Evolutionary conservation across 2,329 filamentous ascomycete species (phyloP).

Genomic region (Fusarium chlamydosporum): DNA sequence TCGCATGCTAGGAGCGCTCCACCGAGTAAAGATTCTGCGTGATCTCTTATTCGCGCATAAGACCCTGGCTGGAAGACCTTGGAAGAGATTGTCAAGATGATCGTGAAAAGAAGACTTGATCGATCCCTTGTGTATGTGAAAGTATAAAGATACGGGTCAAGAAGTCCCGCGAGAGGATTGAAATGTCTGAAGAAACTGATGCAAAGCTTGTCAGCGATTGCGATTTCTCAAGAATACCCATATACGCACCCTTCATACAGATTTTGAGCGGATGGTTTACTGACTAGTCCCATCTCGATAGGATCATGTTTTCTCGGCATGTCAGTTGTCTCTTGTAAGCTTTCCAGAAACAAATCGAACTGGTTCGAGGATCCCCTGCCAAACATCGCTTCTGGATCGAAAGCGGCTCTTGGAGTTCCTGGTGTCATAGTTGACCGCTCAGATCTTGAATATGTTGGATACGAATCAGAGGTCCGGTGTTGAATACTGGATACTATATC

Average conservation of each 20-base stretch:
- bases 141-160: background rate
- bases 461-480: background rate
- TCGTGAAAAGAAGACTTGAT: background rate
- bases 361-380: rapidly evolving
- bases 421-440: background rate
- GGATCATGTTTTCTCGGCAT: background rate
- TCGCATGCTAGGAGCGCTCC: background rate
- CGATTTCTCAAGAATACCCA: no score
- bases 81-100: background rate
- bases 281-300: background rate
- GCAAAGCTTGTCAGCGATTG: background rate
- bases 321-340: rapidly evolving
- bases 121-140: constrained; percentile 3
- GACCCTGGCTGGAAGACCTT: constrained; percentile 6
- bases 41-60: background rate
- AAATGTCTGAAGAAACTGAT: constrained; percentile 13
- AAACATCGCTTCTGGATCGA: background rate
- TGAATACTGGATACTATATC: background rate
- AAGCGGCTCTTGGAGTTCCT: rapidly evolving
- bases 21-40: background rate
- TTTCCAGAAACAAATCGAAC: background rate
- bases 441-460: background rate
- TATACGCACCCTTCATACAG: background rate
- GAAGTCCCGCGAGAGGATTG: background rate
- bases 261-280: background rate